phyloP scores from a whole-genome alignment of 257 asterid species.

The Solanum commersonii region DNA sequence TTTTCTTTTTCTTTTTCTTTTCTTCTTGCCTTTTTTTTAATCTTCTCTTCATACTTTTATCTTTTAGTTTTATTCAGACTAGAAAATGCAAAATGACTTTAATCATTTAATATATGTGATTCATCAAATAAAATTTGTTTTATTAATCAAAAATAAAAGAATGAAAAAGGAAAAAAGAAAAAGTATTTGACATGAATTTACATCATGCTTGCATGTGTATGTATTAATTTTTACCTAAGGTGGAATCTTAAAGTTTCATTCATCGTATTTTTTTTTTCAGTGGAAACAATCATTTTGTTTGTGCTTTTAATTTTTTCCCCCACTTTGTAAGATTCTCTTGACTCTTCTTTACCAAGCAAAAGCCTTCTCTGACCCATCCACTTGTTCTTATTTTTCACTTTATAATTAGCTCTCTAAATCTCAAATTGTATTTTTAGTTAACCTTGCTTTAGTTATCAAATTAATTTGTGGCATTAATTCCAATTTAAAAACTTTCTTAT shows the following conservation, averaged over 20 bases:
- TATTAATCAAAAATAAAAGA: not conserved
- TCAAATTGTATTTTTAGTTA: not conserved
- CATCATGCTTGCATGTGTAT: slow-evolving; percentile 24
- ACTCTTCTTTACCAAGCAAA: slow-evolving; percentile 46
- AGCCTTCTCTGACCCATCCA: not conserved
- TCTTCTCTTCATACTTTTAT: not conserved
- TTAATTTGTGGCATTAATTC: not conserved
- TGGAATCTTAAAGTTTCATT: slow-evolving; percentile 4
- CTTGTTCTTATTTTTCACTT: not conserved
- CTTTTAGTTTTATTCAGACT: not conserved
- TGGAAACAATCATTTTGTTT: slow-evolving; percentile 36
- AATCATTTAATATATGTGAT: not conserved
- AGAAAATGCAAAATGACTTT: not conserved
- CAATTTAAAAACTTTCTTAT: not conserved
- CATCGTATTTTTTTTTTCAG: slow-evolving; percentile 4
- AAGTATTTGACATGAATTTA: slow-evolving; percentile 8
- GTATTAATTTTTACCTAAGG: not conserved
- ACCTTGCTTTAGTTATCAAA: not conserved
- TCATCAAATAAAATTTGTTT: not conserved
- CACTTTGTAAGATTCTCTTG: slow-evolving; percentile 43
- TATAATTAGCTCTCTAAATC: not conserved
- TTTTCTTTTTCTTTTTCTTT: not conserved
- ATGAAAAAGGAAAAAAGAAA: not conserved
- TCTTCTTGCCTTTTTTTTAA: not conserved
- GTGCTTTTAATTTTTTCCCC: not conserved